A percentile compares a stretch with the other conserved stretches of the same genome.
Evolutionary conservation across 257 asterid genomes (phyloP).

Genomic region (Lavandula angustifolia): DNA sequence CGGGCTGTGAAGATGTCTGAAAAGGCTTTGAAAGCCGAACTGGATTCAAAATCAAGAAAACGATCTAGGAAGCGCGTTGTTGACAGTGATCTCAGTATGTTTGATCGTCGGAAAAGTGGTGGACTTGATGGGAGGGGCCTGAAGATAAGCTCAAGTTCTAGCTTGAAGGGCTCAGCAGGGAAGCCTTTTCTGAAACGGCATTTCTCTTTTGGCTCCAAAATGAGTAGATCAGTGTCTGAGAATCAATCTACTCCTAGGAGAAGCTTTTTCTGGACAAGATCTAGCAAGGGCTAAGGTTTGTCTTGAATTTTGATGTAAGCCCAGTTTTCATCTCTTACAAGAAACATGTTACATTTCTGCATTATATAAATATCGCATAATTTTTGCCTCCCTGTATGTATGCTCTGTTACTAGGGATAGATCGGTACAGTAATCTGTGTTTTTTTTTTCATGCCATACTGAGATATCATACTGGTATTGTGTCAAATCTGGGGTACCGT

Average conservation of each 20-base stretch:
- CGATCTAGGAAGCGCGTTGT: constrained; percentile 58
- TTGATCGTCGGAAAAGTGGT: constrained; percentile 52
- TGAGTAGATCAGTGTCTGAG: constrained; percentile 49
- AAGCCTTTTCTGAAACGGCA: constrained; percentile 79
- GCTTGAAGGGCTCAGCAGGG: constrained; percentile 60
- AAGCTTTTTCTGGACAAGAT: constrained; percentile 74
- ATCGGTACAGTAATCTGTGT: too few species aligned
- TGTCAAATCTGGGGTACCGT: too few species aligned
- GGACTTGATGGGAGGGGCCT: constrained; percentile 53
- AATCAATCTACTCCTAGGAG: constrained; percentile 50
- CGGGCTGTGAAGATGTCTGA: constrained; percentile 74
- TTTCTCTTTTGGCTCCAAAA: constrained; percentile 74
- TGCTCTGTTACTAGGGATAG: background rate
- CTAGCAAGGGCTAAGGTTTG: constrained; percentile 53
- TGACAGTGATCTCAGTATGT: constrained; percentile 56
- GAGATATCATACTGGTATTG: too few species aligned
- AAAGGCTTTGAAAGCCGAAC: constrained; percentile 73
- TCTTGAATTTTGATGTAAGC: constrained; percentile 38
- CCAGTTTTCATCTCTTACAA: background rate
- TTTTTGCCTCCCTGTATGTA: background rate
- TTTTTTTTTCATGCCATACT: too few species aligned
- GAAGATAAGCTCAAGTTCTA: constrained; percentile 69
- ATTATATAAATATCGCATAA: background rate
- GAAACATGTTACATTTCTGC: constrained; percentile 3
- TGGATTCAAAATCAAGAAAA: constrained; percentile 69